Conservation (phyloP, 768 basidiomycete species). For the Mycena maculata region DNA sequence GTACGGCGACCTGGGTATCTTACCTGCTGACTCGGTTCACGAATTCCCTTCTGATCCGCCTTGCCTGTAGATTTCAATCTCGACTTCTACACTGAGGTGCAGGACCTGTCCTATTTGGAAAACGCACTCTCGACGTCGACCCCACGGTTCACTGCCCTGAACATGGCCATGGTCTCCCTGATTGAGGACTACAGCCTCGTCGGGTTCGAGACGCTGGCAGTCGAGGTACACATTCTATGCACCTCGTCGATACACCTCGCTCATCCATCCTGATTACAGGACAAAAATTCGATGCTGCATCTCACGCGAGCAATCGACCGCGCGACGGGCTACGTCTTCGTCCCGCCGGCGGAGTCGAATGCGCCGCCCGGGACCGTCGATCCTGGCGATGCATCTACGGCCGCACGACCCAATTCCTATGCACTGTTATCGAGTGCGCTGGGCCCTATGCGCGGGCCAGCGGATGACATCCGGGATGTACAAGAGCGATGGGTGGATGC, state of each 20-base stretch:
- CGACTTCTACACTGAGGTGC: slow-evolving; percentile 97
- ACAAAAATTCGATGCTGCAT: slow-evolving; percentile 95
- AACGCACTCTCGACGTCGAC: slow-evolving; percentile 73
- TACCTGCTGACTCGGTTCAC: slow-evolving; percentile 8
- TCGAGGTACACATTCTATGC: slow-evolving; percentile 70
- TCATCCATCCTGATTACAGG: slow-evolving; percentile 57
- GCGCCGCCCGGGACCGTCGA: slow-evolving; percentile 39
- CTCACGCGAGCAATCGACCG: slow-evolving; percentile 88
- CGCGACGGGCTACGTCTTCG: slow-evolving; percentile 91
- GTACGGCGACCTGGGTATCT: slow-evolving; percentile 91
- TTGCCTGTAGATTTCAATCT: slow-evolving; percentile 87
- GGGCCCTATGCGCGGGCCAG: slow-evolving; percentile 61
- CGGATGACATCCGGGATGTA: slow-evolving; percentile 58
- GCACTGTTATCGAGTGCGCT: slow-evolving; percentile 75
- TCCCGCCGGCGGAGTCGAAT: slow-evolving; percentile 61
- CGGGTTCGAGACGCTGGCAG: slow-evolving; percentile 95
- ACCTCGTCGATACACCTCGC: not conserved
- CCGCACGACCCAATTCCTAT: slow-evolving; percentile 71
- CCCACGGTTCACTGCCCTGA: slow-evolving; percentile 80
- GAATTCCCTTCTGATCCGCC: not conserved
- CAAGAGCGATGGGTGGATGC: slow-evolving; percentile 92
- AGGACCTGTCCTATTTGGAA: slow-evolving; percentile 91
- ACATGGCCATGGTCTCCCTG: slow-evolving; percentile 91
- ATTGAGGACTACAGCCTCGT: slow-evolving; percentile 94
- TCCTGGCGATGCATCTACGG: slow-evolving; percentile 48